Evolutionary conservation across 1,139 yeast species (phyloP), one percentile per base, ranked within the genome.

Genomic region (Magnusiomyces sp.): DNA sequence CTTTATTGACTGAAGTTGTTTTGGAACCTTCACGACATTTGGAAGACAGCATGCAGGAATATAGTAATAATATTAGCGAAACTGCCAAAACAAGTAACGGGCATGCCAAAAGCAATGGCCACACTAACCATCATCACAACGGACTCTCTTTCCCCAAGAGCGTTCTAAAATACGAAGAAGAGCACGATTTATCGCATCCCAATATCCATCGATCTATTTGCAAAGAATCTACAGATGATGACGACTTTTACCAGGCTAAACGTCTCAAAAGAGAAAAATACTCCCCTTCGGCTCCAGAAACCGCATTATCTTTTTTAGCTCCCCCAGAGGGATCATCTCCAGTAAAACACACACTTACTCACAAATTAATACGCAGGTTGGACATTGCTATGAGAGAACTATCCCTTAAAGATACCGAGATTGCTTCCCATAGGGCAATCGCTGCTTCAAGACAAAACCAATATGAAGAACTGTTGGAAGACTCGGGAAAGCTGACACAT

Each of bases 1-100:
- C 94, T 0, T 68, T 88, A 51, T 68, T 87, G 47, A 83, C 92
- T 0, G 95, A 88, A 62, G 95, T 86, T 1, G 80, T 76, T 20
- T 48, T 49, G 9, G 46, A 46, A 7, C 29, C 29, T 23, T 23
- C 29, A 5, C 29, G 29, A 6, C 40, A 46, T 13, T 34, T 40
- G 14, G 46, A 41, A 19, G 16, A 17, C 11, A 29, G 31, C 14
- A 23, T 23, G 29, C 29, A 5, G 6, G 29, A 23, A 23, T 40
- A 43, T 9, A 53, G 49, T 16, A 46, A 48, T 20, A 31, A 27
- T 31, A 16, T n/a, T 19, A 27, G 27, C 4, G 42, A 44, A 29
- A 34, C 17, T 16, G 40, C 20, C 14, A 37, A 10, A 14, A 37
- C 20, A 37, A 17, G 11, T 13, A 27, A 40, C 23, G 34, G 34